Evolutionary conservation across 306 rosid genomes (phyloP), one percentile per base, ranked within the genome.

Genomic region (Prunus campanulata): DNA sequence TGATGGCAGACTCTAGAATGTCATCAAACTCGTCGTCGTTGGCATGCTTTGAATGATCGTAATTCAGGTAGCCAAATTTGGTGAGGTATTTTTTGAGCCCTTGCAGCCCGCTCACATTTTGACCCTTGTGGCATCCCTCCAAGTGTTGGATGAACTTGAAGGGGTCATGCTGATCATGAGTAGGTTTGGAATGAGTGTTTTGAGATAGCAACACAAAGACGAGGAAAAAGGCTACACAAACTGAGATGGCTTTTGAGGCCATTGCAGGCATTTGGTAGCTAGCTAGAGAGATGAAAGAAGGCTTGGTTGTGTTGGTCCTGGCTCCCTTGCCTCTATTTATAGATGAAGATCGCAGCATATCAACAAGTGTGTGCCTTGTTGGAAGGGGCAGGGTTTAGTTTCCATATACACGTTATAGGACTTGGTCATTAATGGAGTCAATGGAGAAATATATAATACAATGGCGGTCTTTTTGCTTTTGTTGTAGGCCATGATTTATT

Each of bases 61-160:
- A 60, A 13, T 60, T 25, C 39, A 60, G 25, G 39, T 82, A 82
- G 18, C 85, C 82, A 18, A 77, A 82, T 3, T 50, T 64, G 3
- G 65, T 59, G 7, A 82, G 70, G 54, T 82, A 72, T 10, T 48
- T 22, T 48, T 82, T 77, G 19, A 77, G 78, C 27, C 35, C 50
- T 51, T 69, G 29, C 42, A 80, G 51, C 2, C 84, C 84, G 11
- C 60, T 25, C 2, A 52, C 51, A 25, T 16, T 75, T 46, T 75
- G 57, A 42, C 84, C 84, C 48, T 67, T 75, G 47, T 75, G 74
- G 67, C 72, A 68, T 70, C 80, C 77, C 29, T 62, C 14, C 27
- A 80, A 39, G 48, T 75, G 25, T 13, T 75, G 74, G 20, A 80
- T 51, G 51, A 80, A 80, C 24, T 48, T 56, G 56, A 74, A 63